Percentiles rank a stretch among this genome's conserved stretches.
Conservation (phyloP, 768 basidiomycete genomes). For the Pisolithus marmoratus region DNA sequence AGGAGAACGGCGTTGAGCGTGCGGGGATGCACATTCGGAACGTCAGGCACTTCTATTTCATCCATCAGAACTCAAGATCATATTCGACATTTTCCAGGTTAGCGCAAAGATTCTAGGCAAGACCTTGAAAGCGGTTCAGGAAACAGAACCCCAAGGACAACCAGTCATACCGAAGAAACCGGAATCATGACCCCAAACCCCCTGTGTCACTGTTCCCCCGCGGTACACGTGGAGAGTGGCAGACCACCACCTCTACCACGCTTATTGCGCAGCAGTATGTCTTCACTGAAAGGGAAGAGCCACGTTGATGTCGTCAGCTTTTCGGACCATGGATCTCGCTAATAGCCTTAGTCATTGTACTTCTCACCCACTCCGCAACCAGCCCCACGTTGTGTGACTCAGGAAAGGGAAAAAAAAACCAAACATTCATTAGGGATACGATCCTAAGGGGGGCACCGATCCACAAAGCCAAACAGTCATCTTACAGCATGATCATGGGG, state of each 20-base stretch:
- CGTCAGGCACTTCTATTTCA: constrained; percentile 36
- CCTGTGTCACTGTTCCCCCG: not conserved
- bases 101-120: constrained; percentile 74
- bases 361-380: not conserved
- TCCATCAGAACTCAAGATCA: constrained; percentile 8
- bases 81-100: constrained; percentile 42
- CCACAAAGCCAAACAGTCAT: constrained; percentile 6
- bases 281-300: not conserved
- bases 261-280: not conserved
- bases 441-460: constrained; percentile 15
- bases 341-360: not conserved
- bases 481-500: constrained; percentile 17
- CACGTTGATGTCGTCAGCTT: constrained; percentile 1
- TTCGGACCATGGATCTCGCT: not conserved
- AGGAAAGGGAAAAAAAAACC: not conserved
- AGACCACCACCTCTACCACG: not conserved
- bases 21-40: constrained; percentile 81
- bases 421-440: not conserved
- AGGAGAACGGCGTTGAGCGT: constrained; percentile 73
- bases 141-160: constrained; percentile 27
- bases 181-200: constrained; percentile 18
- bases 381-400: not conserved
- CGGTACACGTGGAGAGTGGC: not conserved
- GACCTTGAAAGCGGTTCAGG: constrained; percentile 45
- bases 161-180: constrained; percentile 27